phyloP scores from a whole-genome alignment of 371 early-diverging fungal species.

The Basidiobolus meristosporus region DNA sequence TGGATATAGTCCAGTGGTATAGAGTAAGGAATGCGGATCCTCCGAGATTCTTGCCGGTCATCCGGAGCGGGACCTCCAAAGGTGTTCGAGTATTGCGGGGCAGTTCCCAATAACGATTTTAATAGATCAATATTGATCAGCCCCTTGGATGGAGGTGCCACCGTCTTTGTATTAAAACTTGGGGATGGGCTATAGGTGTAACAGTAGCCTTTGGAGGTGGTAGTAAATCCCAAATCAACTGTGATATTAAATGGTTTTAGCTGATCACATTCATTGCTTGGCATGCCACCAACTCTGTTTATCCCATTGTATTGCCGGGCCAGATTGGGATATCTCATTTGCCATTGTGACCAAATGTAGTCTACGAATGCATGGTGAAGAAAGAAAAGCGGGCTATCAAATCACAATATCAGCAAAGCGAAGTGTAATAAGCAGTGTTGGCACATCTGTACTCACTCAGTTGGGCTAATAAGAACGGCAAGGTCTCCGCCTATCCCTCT shows the following conservation, averaged over 20 bases:
- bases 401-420: no score
- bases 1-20: no score
- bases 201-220: neutral
- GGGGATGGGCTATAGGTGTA: neutral
- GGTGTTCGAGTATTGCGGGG: no score
- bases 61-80: no score
- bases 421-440: no score
- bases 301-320: neutral
- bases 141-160: no score
- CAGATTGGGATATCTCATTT: slow-evolving; percentile 1
- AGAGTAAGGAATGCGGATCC: no score
- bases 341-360: neutral
- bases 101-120: no score
- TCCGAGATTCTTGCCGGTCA: no score
- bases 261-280: neutral
- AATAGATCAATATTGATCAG: no score
- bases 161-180: neutral
- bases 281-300: neutral
- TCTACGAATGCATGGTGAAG: slow-evolving; percentile 3
- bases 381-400: neutral
- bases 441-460: slow-evolving; percentile 4
- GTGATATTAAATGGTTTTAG: neutral
- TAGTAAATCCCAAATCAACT: neutral
- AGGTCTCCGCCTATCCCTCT: slow-evolving; percentile 21
- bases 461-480: slow-evolving; percentile 13